Conservation (phyloP, 768 basidiomycete species). For the Calocybe gangraenosa region DNA sequence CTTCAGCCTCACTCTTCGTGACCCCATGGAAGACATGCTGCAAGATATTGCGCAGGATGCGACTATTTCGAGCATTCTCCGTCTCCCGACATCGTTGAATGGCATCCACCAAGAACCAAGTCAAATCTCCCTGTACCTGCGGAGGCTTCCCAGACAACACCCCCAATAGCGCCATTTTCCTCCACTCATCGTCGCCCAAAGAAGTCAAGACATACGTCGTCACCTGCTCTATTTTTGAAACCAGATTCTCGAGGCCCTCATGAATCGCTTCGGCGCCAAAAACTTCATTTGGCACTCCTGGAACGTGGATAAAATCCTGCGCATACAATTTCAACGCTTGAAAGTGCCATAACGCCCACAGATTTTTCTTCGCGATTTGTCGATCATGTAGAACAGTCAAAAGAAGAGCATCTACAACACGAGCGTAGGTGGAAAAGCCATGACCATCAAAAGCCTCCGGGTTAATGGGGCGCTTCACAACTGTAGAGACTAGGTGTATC, state of each 20-base stretch:
- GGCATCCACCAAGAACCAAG: conserved; percentile 25
- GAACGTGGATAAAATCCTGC: conserved; percentile 54
- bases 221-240: conserved; percentile 45
- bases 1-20: conserved; percentile 61
- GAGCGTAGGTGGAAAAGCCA: conserved; percentile 63
- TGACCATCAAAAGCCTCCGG: conserved; percentile 31
- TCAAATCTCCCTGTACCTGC: conserved; percentile 18
- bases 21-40: conserved; percentile 56
- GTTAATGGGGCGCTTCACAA: conserved; percentile 4
- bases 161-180: conserved; percentile 33
- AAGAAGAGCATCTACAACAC: conserved; percentile 54
- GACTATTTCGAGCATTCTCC: conserved; percentile 51
- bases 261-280: conserved; percentile 38
- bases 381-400: conserved; percentile 56
- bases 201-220: conserved; percentile 61
- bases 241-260: conserved; percentile 34
- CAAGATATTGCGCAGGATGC: conserved; percentile 59
- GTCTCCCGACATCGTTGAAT: conserved; percentile 26
- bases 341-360: conserved; percentile 71
- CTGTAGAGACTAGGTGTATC: conserved; percentile 40
- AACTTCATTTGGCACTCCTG: conserved; percentile 41
- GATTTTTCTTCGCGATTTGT: conserved; percentile 48
- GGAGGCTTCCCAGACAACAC: conserved; percentile 24
- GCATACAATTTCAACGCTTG: conserved; percentile 59
- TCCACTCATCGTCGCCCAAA: conserved; percentile 46